Percentiles rank a stretch among this genome's conserved stretches.
Conservation (phyloP, 2,329 filamentous ascomycete genomes). For the Domatiomyces catenatus region DNA sequence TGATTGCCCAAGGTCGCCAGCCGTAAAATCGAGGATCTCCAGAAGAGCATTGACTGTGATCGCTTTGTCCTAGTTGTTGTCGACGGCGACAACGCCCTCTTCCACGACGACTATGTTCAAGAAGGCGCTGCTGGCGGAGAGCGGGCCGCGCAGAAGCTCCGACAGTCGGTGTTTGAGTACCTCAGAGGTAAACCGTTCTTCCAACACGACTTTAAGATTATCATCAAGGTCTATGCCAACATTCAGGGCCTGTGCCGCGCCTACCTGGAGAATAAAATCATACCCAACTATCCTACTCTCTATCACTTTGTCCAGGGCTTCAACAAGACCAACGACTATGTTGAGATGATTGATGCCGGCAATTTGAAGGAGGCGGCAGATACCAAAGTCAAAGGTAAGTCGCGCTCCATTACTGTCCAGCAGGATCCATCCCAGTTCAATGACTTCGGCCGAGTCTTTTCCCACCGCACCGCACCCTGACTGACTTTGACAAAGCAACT, state of each 20-base stretch:
- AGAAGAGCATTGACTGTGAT: slow-evolving; percentile 2
- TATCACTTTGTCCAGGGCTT: slow-evolving; percentile 28
- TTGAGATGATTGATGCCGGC: slow-evolving; percentile 29
- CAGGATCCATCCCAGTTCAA: slow-evolving; percentile 96
- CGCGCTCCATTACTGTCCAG: slow-evolving; percentile 57
- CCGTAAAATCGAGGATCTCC: not conserved
- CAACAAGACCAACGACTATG: slow-evolving; percentile 25
- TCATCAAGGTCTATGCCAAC: slow-evolving; percentile 27
- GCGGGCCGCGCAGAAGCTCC: slow-evolving; percentile 6
- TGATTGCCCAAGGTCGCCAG: not conserved
- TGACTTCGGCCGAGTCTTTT: slow-evolving; percentile 97
- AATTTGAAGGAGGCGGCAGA: slow-evolving; percentile 31
- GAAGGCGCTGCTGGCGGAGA: slow-evolving; percentile 6
- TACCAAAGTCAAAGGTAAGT: slow-evolving; percentile 27
- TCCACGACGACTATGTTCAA: slow-evolving; percentile 5
- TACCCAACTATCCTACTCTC: slow-evolving; percentile 18
- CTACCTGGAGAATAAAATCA: slow-evolving; percentile 21
- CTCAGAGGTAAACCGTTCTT: slow-evolving; percentile 6
- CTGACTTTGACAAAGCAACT: slow-evolving; percentile 4
- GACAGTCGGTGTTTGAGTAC: slow-evolving; percentile 6
- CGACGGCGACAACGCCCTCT: slow-evolving; percentile 25
- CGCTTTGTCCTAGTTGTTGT: slow-evolving; percentile 9
- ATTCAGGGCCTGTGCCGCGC: slow-evolving; percentile 22
- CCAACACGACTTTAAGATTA: slow-evolving; percentile 18
- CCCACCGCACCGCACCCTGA: not conserved